These are phyloP conservation scores for Isoetes taiwanensis DNA, from an alignment of 75 land plant species.

Conservation along the genomic window DNA sequence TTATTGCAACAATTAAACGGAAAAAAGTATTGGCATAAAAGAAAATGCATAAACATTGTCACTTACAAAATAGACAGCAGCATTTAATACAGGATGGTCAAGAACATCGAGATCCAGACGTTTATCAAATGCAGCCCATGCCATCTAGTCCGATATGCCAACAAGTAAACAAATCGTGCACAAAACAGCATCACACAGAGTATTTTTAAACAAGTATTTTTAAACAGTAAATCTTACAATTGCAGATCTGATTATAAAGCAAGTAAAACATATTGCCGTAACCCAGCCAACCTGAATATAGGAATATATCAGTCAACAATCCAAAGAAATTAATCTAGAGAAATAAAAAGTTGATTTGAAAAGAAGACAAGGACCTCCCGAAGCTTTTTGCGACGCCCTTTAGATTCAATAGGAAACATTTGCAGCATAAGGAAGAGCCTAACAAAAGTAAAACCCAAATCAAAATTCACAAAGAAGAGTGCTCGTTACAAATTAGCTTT, in stretches of 20 bases:
- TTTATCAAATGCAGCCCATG: constrained; percentile 8
- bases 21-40: too few species aligned
- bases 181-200: background rate
- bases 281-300: constrained; percentile 80
- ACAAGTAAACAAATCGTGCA: background rate
- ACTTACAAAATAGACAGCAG: background rate
- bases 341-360: background rate
- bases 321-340: constrained; percentile 1
- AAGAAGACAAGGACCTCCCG: constrained; percentile 41
- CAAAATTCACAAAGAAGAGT: background rate
- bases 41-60: too few species aligned
- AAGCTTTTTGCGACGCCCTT: constrained; percentile 66
- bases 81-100: constrained; percentile 4
- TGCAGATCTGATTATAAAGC: constrained; percentile 75
- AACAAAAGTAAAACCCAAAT: background rate
- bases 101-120: background rate
- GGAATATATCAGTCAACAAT: background rate
- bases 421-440: constrained; percentile 74
- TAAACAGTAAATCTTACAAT: constrained; percentile 79
- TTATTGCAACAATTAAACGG: too few species aligned
- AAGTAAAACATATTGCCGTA: constrained; percentile 82
- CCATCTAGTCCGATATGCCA: background rate
- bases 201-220: too few species aligned
- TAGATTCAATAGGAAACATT: constrained; percentile 76
- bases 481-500: background rate